phyloP scores from a whole-genome alignment of 2,329 filamentous ascomycete species.

The Apiospora saccharicola region DNA sequence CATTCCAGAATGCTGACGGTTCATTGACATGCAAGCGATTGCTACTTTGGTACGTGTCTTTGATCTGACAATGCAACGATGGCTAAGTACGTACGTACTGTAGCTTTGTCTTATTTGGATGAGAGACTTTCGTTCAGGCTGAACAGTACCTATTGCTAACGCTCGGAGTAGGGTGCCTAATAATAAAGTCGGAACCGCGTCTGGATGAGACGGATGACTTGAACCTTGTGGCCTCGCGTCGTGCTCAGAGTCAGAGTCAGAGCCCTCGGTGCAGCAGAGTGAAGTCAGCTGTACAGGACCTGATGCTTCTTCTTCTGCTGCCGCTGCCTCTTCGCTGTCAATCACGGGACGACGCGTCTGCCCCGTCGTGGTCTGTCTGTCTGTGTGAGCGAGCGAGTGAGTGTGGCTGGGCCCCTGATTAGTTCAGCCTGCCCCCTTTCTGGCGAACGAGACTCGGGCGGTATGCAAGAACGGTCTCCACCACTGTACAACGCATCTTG shows the following conservation, averaged over 20 bases:
- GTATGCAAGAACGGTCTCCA: not conserved
- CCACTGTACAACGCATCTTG: slow-evolving; percentile 1
- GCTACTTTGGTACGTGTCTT: not conserved
- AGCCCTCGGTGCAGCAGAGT: not conserved
- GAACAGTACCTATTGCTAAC: not conserved
- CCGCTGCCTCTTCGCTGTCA: not conserved
- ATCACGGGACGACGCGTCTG: not conserved
- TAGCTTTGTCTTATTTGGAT: not conserved
- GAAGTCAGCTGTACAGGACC: not conserved
- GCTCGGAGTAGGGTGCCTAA: not conserved
- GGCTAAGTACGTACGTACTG: not conserved
- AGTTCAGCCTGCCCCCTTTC: not conserved
- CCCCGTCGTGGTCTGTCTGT: not conserved
- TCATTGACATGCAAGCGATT: not conserved
- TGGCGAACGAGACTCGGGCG: not conserved
- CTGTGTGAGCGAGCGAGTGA: not conserved
- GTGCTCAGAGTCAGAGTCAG: not conserved
- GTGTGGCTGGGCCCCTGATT: not conserved
- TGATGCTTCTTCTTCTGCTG: not conserved
- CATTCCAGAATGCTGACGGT: not conserved
- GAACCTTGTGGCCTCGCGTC: not conserved
- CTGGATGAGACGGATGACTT: slow-evolving; percentile 6
- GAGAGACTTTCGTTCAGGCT: not conserved
- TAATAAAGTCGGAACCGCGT: not conserved
- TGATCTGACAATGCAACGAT: not conserved